phyloP scores from a whole-genome alignment of 1,139 yeast species.

The Hyphopichia buzzinii region DNA sequence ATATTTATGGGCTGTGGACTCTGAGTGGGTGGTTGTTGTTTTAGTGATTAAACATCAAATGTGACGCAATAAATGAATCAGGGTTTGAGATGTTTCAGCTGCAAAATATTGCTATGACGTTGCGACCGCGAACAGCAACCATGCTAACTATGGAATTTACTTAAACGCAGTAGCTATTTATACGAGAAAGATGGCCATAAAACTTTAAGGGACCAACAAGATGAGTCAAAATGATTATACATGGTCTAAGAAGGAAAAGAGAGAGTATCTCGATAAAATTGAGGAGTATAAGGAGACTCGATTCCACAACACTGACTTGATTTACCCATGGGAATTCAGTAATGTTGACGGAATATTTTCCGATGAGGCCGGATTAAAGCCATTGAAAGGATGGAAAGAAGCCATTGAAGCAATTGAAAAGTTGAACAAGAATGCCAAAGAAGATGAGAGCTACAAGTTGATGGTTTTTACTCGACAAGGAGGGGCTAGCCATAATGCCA shows the following conservation, averaged over 20 bases:
- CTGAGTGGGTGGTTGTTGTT: too few species aligned
- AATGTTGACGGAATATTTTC: constrained; percentile 52
- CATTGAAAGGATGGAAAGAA: constrained; percentile 44
- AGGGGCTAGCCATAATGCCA: constrained; percentile 71
- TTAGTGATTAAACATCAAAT: too few species aligned
- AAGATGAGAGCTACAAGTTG: constrained; percentile 51
- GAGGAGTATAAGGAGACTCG: constrained; percentile 4
- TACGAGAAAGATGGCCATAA: too few species aligned
- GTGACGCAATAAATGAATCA: too few species aligned
- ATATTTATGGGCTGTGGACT: too few species aligned
- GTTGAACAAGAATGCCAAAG: constrained; percentile 35
- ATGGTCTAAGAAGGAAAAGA: constrained; percentile 2
- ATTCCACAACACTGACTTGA: constrained; percentile 4
- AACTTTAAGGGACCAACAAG: too few species aligned
- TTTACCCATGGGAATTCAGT: constrained; percentile 45
- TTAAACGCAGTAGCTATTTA: too few species aligned
- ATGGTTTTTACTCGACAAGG: constrained; percentile 74
- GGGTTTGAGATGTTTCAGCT: too few species aligned
- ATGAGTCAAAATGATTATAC: not conserved
- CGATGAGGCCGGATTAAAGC: constrained; percentile 42
- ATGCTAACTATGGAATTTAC: too few species aligned
- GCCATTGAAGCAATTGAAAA: constrained; percentile 31
- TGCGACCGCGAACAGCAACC: too few species aligned
- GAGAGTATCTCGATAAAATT: constrained; percentile 8
- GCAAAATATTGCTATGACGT: too few species aligned